Evolutionary conservation across 495 filamentous ascomycete species (phyloP).

Genomic region (Bacidia gigantensis): DNA sequence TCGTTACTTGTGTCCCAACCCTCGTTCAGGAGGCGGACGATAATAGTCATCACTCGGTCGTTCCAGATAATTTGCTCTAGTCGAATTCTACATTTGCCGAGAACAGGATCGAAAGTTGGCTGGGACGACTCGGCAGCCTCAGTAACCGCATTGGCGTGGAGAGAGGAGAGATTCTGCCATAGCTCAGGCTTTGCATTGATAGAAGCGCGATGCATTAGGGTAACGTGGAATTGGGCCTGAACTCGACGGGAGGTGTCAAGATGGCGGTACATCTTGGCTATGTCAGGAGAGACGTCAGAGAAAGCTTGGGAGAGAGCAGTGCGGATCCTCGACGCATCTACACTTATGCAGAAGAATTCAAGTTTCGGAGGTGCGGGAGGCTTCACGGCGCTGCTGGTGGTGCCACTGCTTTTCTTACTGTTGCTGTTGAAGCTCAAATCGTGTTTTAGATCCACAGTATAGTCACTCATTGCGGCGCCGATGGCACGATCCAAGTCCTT

Average conservation of each 20-base stretch:
- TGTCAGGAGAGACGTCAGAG: conserved; percentile 27
- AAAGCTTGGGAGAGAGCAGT: conserved; percentile 57
- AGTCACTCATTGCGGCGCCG: conserved; percentile 57
- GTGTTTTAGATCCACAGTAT: conserved; percentile 62
- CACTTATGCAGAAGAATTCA: conserved; percentile 69
- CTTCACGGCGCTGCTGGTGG: conserved; percentile 14
- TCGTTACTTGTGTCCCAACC: conserved; percentile 58
- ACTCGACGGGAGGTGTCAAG: conserved; percentile 60
- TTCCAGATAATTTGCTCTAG: conserved; percentile 69
- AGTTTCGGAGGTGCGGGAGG: conserved; percentile 37
- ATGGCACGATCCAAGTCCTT: conserved; percentile 76
- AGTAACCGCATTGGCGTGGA: conserved; percentile 24
- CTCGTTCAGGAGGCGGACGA: conserved; percentile 51
- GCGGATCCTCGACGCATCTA: conserved; percentile 44
- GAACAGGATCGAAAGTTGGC: conserved; percentile 21
- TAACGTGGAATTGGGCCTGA: conserved; percentile 83
- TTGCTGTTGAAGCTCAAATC: conserved; percentile 41
- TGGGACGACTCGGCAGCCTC: conserved; percentile 19
- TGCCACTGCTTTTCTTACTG: conserved; percentile 29
- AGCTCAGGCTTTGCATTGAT: conserved; percentile 43
- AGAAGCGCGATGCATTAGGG: conserved; percentile 67
- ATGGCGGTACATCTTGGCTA: conserved; percentile 55
- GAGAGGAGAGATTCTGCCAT: conserved; percentile 43
- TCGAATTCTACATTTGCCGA: conserved; percentile 40
- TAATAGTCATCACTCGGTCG: conserved; percentile 71